Evolutionary conservation across 2,329 filamentous ascomycete genomes (phyloP), one percentile per base, ranked within the genome.

Genomic region (Botrytis deweyae): DNA sequence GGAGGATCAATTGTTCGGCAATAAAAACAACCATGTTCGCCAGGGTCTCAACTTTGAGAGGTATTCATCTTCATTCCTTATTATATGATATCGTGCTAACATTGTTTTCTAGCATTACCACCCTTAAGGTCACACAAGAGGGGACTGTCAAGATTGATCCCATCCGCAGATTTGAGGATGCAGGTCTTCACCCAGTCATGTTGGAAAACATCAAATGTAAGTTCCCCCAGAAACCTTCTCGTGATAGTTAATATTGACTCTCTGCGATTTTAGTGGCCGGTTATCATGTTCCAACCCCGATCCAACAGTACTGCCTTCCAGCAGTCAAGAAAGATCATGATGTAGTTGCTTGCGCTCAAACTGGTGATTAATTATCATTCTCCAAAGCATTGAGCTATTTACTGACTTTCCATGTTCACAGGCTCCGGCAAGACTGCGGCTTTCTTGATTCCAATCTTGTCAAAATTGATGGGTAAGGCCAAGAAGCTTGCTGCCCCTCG

Each of bases 391-490:
- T 69, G 36, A 46, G 69, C 44, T 70, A 16, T 59, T 29, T 18
- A 25, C 29, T 36, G 25, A 29, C 18, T 42, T 33, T 9, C n/a
- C 7, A 25, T 36, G 44, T 80, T 76, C 8, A 67, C 69, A 98
- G 95, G 96, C 33, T 98, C 95, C 40, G 96, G 96, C 70, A 99
- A 99, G 86, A 99, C 96, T 0, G 95, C 93, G 0, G 95, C 96
- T 0, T 99, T 96, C 80, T 84, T 99, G 7, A 89, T 98, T 72
- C 96, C 96, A 0, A 93, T 97, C 74, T 80, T 98, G 70, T 97
- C 94, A 75, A 92, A 93, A 82, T 84, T 99, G 36, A 98, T 98
- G 94, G 96, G 96, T 40, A 98, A 98, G 84, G 94, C 93, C 9
- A 96, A 94, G 84, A 95, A 94, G 83, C 85, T 98, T 10, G 91